Base-by-base conservation (phyloP, 352 stramenopile species). In the Hyaloperonospora brassicae region DNA sequence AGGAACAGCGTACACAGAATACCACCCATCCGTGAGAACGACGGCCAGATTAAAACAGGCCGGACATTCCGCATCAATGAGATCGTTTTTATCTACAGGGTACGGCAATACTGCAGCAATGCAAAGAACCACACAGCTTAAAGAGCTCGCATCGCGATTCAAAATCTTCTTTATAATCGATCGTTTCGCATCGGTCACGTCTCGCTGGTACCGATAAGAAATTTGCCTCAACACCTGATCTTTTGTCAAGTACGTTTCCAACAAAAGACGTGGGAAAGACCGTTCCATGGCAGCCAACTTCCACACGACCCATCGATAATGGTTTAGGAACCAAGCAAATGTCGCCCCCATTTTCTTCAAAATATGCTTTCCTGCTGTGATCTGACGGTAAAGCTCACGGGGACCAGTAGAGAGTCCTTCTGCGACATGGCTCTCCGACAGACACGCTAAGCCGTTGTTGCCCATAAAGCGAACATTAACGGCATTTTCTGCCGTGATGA, bases 21-120 rank as follows among this genome's bases (percentile, higher is more conserved):
- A 86, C 79, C 79, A 87, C 22, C 79, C 79, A 61, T 90, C 79
- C 0, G 75, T 88, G 11, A 90, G 56, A 27, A 90, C 77, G 14
- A 84, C 52, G 7, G 72, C 66, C 48, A 87, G 44, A 25, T 82
- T 83, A 71, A 71, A 85, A 40, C 70, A 67, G 2, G 72, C 51
- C 7, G 72, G 74, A n/a, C 73, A 62, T 42, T 71, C 64, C 41
- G 73, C 58, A 24, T 83, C 70, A 2, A 69, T 34, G 10, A 62
- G 36, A 6, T 59, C 50, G 9, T 70, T 63, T 49, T 40, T 56
- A 45, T 59, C 38, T 13, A 50, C 38, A n/a, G 62, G 63, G 47
- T 70, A 83, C 1, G 70, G 66, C 13, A 86, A 41, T 13, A 84
- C 73, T 23, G 63, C 66, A 54, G 75, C 79, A 50, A 90, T 59